Base-by-base conservation (phyloP, 345 rosid genomes). In the Arabidopsis arenosa region DNA sequence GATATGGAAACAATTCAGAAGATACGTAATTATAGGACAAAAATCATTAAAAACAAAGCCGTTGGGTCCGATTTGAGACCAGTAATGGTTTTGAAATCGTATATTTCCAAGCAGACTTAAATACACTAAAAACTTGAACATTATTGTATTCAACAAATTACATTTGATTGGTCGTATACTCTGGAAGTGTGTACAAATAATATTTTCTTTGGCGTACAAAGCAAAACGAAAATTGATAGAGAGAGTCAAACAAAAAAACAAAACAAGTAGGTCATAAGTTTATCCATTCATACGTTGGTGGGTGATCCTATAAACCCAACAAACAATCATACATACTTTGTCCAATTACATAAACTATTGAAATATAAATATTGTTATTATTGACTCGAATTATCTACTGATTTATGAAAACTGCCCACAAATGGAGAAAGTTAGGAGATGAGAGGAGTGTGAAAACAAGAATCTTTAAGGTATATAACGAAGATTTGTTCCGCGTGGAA, bases 401-500 rank as follows among this genome's bases (percentile, higher is more conserved):
- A 17, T 18, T 52, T 44, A 28, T 12, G 23, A 18, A 26, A 68
- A 14, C 23, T 23, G 23, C 35, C 5, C 21, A 33, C 21, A 17
- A 35, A 35, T 4, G 28, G n/a, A 37, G n/a, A 36, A 36, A 21
- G 53, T 47, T 26, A 13, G 13, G 14, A 51, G 32, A 13, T 10
- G n/a, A 41, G 26, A 4, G 13, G 61, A 61, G 80, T 54, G 75
- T 76, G 80, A 70, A 76, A 70, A 55, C 53, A 47, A 63, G 51
- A 69, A 53, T 8, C 58, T 62, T 62, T 26, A 32, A 30, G 62
- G 62, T n/a, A 48, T 70, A 68, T 21, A 45, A 57, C 18, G 10
- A 60, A 59, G 68, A 60, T 49, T 61, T 17, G 17, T 61, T 45
- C 30, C 69, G 63, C 74, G 74, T 76, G 64, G 61, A 68, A 53